Evolutionary conservation across 768 basidiomycete genomes (phyloP).

Genomic region (Mycena galopus): DNA sequence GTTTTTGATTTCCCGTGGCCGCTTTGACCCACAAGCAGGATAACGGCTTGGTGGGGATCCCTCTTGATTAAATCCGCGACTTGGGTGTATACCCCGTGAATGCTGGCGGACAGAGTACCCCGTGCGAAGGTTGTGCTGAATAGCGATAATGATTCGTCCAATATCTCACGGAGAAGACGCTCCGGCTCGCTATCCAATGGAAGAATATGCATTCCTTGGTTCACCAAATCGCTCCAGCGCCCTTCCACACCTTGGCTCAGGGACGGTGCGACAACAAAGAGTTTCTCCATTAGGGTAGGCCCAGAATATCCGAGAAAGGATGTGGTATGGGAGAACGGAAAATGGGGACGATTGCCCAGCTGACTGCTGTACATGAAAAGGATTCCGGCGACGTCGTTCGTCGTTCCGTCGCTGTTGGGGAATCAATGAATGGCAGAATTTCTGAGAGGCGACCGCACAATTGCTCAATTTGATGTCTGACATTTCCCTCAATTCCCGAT

Average conservation of each 20-base stretch:
- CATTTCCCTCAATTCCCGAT: constrained; percentile 8
- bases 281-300: constrained; percentile 9
- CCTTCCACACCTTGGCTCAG: neutral
- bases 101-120: constrained; percentile 1
- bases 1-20: constrained; percentile 20
- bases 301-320: constrained; percentile 9
- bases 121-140: neutral
- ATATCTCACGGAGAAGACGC: constrained; percentile 1
- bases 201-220: constrained; percentile 7
- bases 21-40: constrained; percentile 15
- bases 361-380: constrained; percentile 6
- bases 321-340: constrained; percentile 6
- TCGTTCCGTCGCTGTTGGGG: neutral
- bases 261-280: neutral
- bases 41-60: constrained; percentile 14
- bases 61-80: constrained; percentile 1
- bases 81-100: constrained; percentile 1
- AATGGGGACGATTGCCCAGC: neutral
- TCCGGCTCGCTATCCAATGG: neutral
- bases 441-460: constrained; percentile 10
- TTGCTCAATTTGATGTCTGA: constrained; percentile 15
- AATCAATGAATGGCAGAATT: constrained; percentile 12
- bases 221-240: constrained; percentile 11
- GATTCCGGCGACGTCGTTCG: constrained; percentile 13
- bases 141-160: neutral